Percentiles rank a stretch among this genome's conserved stretches.
phyloP scores from a whole-genome alignment of 257 asterid genomes.

The Forsythia viridissima region DNA sequence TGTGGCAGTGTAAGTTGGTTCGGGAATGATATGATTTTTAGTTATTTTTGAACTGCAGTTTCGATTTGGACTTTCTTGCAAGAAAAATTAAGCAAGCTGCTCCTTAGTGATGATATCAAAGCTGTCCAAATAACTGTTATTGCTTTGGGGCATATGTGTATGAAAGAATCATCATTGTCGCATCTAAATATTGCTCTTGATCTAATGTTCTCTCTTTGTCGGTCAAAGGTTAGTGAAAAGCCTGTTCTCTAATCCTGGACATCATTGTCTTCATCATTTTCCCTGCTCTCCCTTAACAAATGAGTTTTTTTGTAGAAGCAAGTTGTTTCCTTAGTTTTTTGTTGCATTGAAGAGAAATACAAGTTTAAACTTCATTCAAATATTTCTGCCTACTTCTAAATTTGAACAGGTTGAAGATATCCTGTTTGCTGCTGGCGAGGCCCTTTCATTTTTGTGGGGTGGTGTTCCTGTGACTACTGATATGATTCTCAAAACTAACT shows the following conservation, averaged over 20 bases:
- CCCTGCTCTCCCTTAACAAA: neutral
- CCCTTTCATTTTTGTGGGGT: slow-evolving; percentile 97
- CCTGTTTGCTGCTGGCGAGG: slow-evolving; percentile 99
- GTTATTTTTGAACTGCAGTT: slow-evolving; percentile 48
- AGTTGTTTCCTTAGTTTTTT: slow-evolving; percentile 13
- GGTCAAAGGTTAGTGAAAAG: slow-evolving; percentile 72
- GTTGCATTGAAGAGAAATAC: slow-evolving; percentile 13
- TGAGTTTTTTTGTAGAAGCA: slow-evolving; percentile 8
- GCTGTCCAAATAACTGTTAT: slow-evolving; percentile 79
- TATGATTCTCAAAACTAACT: slow-evolving; percentile 81
- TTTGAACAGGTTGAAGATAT: slow-evolving; percentile 81
- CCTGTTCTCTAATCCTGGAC: slow-evolving; percentile 9
- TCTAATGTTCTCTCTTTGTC: slow-evolving; percentile 83
- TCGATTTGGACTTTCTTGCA: slow-evolving; percentile 58
- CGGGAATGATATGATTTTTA: slow-evolving; percentile 12
- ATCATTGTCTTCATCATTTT: slow-evolving; percentile 18
- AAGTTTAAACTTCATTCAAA: slow-evolving; percentile 15
- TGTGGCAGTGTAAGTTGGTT: slow-evolving; percentile 13
- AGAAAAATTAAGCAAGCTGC: slow-evolving; percentile 71
- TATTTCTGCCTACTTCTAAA: slow-evolving; percentile 7
- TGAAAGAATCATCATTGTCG: slow-evolving; percentile 65
- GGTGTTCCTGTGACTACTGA: slow-evolving; percentile 92
- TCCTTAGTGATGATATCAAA: slow-evolving; percentile 81
- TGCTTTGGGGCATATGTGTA: slow-evolving; percentile 90
- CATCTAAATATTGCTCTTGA: slow-evolving; percentile 73